Conservation (phyloP, 257 asterid species). For the Solanum etuberosum region DNA sequence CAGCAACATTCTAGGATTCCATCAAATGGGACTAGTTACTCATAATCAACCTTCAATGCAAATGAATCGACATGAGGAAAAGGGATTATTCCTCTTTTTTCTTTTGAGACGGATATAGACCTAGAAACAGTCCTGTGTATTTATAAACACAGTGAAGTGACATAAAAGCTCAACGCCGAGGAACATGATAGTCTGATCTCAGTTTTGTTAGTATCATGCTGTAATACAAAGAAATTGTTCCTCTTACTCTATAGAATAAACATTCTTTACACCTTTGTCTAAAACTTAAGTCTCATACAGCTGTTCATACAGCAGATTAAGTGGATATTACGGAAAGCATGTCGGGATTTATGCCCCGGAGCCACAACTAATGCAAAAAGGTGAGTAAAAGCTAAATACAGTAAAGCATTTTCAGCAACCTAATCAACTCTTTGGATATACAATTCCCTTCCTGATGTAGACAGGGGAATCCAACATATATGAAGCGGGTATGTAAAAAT, state of each 20-base stretch:
- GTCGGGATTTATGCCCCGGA: not conserved
- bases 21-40: not conserved
- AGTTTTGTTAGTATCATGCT: not conserved
- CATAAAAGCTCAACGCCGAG: slow-evolving; percentile 13
- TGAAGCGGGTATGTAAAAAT: not conserved
- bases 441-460: not conserved
- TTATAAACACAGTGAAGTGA: slow-evolving; percentile 25
- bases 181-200: slow-evolving; percentile 2
- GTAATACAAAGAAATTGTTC: not conserved
- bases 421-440: not conserved
- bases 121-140: slow-evolving; percentile 26
- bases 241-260: not conserved
- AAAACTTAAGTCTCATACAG: not conserved
- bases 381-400: not conserved
- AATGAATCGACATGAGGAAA: not conserved
- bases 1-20: not conserved
- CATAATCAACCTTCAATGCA: not conserved
- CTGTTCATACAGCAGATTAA: not conserved
- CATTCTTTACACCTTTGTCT: not conserved
- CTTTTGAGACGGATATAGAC: not conserved
- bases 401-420: not conserved
- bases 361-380: not conserved
- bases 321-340: not conserved
- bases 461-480: not conserved
- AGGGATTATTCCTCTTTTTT: not conserved